Conservation (phyloP, 164 flowering plant genomes). For the Saururus chinensis region DNA sequence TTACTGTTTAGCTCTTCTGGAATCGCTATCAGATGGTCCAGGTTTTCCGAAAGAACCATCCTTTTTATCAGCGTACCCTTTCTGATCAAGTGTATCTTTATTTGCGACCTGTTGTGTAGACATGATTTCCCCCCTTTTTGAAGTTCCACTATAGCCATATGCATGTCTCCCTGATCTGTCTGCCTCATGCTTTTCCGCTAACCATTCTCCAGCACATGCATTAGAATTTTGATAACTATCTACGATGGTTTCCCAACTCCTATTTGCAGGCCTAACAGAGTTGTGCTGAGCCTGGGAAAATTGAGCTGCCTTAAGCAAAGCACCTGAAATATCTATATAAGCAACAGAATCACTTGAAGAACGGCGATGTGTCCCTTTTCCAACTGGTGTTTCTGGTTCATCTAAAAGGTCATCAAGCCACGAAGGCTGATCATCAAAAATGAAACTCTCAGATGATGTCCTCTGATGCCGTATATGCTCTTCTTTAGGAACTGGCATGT, state of each 20-base stretch:
- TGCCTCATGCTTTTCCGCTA: conserved; percentile 15
- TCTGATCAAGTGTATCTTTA: conserved; percentile 22
- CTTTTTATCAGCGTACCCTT: conserved; percentile 32
- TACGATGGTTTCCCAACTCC: conserved; percentile 27
- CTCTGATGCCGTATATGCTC: conserved; percentile 45
- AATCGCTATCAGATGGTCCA: conserved; percentile 44
- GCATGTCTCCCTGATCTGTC: conserved; percentile 12
- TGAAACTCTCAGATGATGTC: conserved; percentile 54
- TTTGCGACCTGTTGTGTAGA: background rate
- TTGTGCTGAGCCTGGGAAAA: conserved; percentile 26
- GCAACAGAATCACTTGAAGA: conserved; percentile 78
- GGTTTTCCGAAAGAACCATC: conserved; percentile 33
- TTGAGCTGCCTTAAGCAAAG: conserved; percentile 23
- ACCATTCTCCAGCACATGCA: conserved; percentile 20
- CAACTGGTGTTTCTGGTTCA: conserved; percentile 61
- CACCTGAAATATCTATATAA: conserved; percentile 35
- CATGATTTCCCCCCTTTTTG: conserved; percentile 3
- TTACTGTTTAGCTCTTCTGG: conserved; percentile 70
- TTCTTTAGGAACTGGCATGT: conserved; percentile 37
- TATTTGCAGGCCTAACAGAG: conserved; percentile 18
- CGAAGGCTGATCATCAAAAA: conserved; percentile 65
- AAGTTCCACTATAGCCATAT: background rate
- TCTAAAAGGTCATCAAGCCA: conserved; percentile 81
- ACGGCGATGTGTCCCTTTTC: conserved; percentile 54
- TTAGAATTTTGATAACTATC: conserved; percentile 16